Base-by-base conservation (phyloP, 2,329 filamentous ascomycete species). In the Trichophaea hybrida region DNA sequence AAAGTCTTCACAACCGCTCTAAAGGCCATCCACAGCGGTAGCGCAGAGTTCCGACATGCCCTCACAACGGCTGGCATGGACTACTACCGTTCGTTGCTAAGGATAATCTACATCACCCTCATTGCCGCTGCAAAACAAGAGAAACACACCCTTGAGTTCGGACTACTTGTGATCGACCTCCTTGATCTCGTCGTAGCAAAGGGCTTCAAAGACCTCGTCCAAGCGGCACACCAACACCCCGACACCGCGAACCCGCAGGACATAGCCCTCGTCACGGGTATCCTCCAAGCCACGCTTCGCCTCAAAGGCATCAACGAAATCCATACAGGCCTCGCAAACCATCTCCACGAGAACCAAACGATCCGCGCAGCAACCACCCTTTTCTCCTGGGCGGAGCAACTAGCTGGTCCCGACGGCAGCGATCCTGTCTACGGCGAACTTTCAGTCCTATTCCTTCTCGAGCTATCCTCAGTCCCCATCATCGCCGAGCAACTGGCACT, bases 351-450 rank as follows among this genome's bases (percentile, higher is more conserved):
- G 61, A 77, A 77, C 59, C 83, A 86, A 64, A 84, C 84, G 0
- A 78, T 88, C 50, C 86, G 91, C 68, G 86, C 89, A 62, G 90
- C 89, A 0, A 83, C 85, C 5, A 88, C 86, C 37, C 78, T 98
- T 4, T 97, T 91, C 73, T 95, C 89, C 0, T 98, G 93, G 93
- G 82, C 91, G 3, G 89, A 97, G 71, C 82, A 84, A 65, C 78
- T 97, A 31, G 80, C 85, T 0, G 78, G 85, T 38, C 82, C 60
- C n/a, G 55, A 55, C 5, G 91, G 97, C 10, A 91, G 97, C 10
- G 55, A 57, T 6, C 91, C 93, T 0, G 77, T 97, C 34, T 97
- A 96, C 71, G 93, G 90, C 64, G 90, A 96, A 70, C 80, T 96
- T n/a, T 87, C 86, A 68, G 79, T 95, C 44, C 78, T 90, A 32